These are phyloP conservation scores for Gnomoniopsis sp. DNA, from an alignment of 2,329 filamentous ascomycete species.

Conservation along the genomic window DNA sequence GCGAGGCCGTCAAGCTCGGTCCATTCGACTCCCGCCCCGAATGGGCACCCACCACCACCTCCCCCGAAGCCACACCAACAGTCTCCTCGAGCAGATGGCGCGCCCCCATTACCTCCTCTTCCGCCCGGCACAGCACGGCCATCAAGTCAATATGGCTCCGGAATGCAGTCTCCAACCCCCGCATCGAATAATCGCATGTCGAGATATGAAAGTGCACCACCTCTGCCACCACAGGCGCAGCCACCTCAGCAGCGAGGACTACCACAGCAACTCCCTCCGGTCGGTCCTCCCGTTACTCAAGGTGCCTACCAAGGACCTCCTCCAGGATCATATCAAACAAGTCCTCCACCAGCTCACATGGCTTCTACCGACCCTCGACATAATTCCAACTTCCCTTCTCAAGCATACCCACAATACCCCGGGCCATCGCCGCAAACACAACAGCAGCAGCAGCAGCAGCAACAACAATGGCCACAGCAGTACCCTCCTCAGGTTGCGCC, in stretches of 20 bases:
- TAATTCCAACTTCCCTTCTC: conserved; percentile 15
- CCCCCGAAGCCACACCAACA: conserved; percentile 51
- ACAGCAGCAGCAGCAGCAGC: conserved; percentile 9
- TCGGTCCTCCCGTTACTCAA: conserved; percentile 29
- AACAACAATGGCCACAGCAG: conserved; percentile 17
- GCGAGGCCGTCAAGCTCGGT: conserved; percentile 34
- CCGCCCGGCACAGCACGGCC: conserved; percentile 29
- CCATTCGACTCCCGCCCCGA: conserved; percentile 30
- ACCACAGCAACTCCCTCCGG: conserved; percentile 13
- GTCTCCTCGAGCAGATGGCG: conserved; percentile 27
- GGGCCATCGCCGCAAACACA: conserved; percentile 17
- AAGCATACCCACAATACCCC: conserved; percentile 23
- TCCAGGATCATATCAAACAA: conserved; percentile 19
- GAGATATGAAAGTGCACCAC: conserved; percentile 31
- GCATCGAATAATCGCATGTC: conserved; percentile 26
- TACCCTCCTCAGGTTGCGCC: conserved; percentile 19
- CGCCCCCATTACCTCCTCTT: conserved; percentile 30
- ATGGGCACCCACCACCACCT: conserved; percentile 43
- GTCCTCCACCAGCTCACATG: conserved; percentile 16
- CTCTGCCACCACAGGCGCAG: conserved; percentile 26
- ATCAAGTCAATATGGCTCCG: conserved; percentile 18
- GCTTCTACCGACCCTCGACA: conserved; percentile 9
- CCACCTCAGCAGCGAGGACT: conserved; percentile 4
- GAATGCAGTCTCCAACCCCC: conserved; percentile 14
- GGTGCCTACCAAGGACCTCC: conserved; percentile 19